phyloP scores from a whole-genome alignment of 257 asterid species.

The Solanum virginianum region DNA sequence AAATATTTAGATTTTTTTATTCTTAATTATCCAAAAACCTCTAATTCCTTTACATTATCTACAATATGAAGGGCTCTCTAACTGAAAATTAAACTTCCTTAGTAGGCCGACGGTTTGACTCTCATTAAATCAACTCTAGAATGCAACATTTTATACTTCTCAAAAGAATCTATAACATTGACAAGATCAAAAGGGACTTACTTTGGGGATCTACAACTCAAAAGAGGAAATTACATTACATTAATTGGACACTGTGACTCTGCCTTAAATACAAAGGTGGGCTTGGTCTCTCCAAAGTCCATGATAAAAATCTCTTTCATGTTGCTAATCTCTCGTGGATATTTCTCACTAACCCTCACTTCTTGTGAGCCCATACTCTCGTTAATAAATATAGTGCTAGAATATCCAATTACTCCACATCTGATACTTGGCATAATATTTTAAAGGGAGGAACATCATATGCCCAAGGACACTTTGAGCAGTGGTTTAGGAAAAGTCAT shows the following conservation, averaged over 20 bases:
- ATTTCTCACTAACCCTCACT: too few species aligned
- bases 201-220: not conserved
- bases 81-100: not conserved
- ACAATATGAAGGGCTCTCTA: not conserved
- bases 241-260: not conserved
- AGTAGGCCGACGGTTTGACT: not conserved
- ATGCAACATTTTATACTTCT: not conserved
- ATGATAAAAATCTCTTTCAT: too few species aligned
- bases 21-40: not conserved
- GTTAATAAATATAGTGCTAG: not conserved
- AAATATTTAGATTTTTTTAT: too few species aligned
- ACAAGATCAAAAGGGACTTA: too few species aligned
- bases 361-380: not conserved
- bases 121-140: not conserved
- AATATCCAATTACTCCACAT: not conserved
- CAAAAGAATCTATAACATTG: not conserved
- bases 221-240: not conserved
- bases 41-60: too few species aligned
- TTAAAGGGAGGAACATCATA: not conserved
- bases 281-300: not conserved
- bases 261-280: not conserved
- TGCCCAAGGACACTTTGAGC: not conserved
- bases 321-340: not conserved
- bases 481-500: not conserved
- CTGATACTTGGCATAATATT: not conserved